Evolutionary conservation across 768 basidiomycete species (phyloP).

Genomic region (Termitomyces heimii): DNA sequence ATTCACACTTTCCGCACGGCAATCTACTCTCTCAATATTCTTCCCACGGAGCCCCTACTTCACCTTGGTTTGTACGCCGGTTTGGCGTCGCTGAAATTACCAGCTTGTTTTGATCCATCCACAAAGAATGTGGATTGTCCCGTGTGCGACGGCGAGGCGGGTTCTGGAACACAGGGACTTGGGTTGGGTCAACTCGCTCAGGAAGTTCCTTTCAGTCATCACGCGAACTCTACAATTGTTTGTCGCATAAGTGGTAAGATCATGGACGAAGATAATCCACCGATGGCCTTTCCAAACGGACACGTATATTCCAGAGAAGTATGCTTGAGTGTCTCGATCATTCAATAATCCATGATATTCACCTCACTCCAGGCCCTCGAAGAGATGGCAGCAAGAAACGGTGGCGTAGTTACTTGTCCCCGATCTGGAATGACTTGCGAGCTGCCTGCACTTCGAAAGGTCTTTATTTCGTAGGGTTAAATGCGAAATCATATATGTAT

Average conservation of each 20-base stretch:
- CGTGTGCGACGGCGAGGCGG: slow-evolving; percentile 65
- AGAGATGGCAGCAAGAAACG: slow-evolving; percentile 80
- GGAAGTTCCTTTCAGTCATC: slow-evolving; percentile 90
- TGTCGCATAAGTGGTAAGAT: slow-evolving; percentile 88
- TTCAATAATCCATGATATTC: slow-evolving; percentile 5
- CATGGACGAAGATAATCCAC: slow-evolving; percentile 92
- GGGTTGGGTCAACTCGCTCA: slow-evolving; percentile 71
- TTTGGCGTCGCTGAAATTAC: slow-evolving; percentile 83
- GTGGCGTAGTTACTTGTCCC: slow-evolving; percentile 81
- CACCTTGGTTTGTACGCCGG: slow-evolving; percentile 89
- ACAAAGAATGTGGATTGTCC: slow-evolving; percentile 85
- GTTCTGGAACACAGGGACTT: slow-evolving; percentile 27
- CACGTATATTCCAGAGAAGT: slow-evolving; percentile 93
- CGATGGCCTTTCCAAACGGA: slow-evolving; percentile 88
- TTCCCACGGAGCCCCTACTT: slow-evolving; percentile 84
- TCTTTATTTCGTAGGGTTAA: slow-evolving; percentile 72
- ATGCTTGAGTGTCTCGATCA: slow-evolving; percentile 17
- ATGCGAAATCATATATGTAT: background rate
- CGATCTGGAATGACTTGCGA: slow-evolving; percentile 59
- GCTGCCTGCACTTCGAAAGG: slow-evolving; percentile 71
- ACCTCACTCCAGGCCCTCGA: slow-evolving; percentile 63
- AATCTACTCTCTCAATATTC: slow-evolving; percentile 80
- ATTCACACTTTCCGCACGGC: slow-evolving; percentile 77
- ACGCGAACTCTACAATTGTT: slow-evolving; percentile 93
- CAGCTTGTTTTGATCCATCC: slow-evolving; percentile 64